A percentile compares a stretch with the other conserved stretches of the same genome.
phyloP scores from a whole-genome alignment of 164 flowering plant genomes.

The Paratinospora sagittata region DNA sequence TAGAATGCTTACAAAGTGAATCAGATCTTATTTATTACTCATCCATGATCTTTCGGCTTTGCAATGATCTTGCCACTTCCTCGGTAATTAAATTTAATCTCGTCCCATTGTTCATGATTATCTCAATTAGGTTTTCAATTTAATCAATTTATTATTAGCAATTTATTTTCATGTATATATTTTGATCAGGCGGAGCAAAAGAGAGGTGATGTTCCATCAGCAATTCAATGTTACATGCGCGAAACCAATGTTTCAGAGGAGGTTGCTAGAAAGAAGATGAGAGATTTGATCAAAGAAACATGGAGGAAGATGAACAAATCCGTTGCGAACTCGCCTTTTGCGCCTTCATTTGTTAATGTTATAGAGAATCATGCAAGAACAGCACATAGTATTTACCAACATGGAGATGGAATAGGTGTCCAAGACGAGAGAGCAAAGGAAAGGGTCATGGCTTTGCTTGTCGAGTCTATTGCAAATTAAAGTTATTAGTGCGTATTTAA shows the following conservation, averaged over 20 bases:
- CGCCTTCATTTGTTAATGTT: conserved; percentile 3
- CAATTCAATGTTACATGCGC: conserved; percentile 16
- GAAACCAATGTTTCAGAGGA: conserved; percentile 13
- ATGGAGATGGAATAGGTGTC: conserved; percentile 20
- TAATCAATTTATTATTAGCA: too few relatives aligned
- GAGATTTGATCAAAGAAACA: conserved; percentile 4
- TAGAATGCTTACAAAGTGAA: conserved; percentile 13
- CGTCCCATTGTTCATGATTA: neutral
- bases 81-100: conserved; percentile 17
- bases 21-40: conserved; percentile 18
- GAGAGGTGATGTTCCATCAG: conserved; percentile 19
- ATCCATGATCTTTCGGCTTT: conserved; percentile 35
- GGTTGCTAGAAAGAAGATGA: conserved; percentile 14
- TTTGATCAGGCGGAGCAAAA: conserved; percentile 14
- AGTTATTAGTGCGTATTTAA: too few relatives aligned
- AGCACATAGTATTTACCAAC: conserved; percentile 5
- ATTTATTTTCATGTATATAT: neutral
- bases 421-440: conserved; percentile 6
- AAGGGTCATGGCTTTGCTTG: conserved; percentile 10
- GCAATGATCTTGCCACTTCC: conserved; percentile 35
- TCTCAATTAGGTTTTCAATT: neutral
- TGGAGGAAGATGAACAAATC: conserved; percentile 24
- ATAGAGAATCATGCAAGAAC: conserved; percentile 10
- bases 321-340: conserved; percentile 7
- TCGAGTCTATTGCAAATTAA: neutral